Base-by-base conservation (phyloP, 2,329 filamentous ascomycete genomes). In the Clonostachys rhizophaga region DNA sequence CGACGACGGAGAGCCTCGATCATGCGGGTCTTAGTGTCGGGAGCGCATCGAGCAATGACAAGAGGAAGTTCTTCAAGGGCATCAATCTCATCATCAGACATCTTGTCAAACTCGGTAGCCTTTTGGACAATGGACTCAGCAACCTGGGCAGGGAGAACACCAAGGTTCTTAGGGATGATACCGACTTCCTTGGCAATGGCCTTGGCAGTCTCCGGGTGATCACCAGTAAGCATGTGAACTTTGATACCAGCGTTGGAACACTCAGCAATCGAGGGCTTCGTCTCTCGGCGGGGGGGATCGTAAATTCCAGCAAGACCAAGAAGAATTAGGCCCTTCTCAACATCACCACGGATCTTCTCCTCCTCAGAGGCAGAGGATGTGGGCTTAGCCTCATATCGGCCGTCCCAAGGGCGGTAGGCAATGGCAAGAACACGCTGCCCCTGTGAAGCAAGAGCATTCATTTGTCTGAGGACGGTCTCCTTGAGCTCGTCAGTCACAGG, bases 251-350 rank as follows among this genome's bases (percentile, higher is more conserved):
- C 88, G 42, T 76, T 76, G 47, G 86, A 80, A 58, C 86, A 90
- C 58, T 86, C 78, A 18, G 72, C 72, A 49, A 91, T 88, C 7
- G 87, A 84, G 1, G 74, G 77, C 18, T 84, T 87, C 1, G 90
- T 91, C 67, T 95, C 90, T 3, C 83, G 80, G 2, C 90, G 87
- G 47, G 89, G 90, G 5, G 90, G 90, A 55, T 95, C 90, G 60
- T 94, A 92, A 52, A 95, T 86, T 47, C 89, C 90, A 43, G 87
- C 84, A 10, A 96, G 76, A n/a, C 91, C 91, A 13, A 89, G 78
- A 51, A 95, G 87, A 4, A 75, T 78, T 34, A 96, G 78, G 33
- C 80, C 73, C 35, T 72, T 70, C 60, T 95, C 90, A 13, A 92
- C 76, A 5, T 75, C 67, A 6, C 71, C 67, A 6, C 90, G 86